Percentiles rank a stretch among this genome's conserved stretches.
Conservation (phyloP, 805 yeast species). For the Candida koratica region DNA sequence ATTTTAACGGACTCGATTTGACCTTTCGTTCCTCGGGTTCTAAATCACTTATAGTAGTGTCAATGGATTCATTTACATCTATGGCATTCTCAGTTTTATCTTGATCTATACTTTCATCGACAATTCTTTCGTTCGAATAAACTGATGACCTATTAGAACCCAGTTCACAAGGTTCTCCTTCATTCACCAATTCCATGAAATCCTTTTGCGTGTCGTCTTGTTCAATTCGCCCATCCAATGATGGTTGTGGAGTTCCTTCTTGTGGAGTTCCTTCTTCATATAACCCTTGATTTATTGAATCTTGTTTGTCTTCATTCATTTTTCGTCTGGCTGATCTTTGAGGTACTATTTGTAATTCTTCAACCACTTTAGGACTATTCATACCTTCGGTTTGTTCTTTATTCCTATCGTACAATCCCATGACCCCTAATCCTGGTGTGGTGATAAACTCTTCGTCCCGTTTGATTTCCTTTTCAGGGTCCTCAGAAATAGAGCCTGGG, state of each 20-base stretch:
- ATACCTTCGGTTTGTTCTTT: background rate
- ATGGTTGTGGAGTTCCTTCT: background rate
- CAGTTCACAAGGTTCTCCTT: slow-evolving; percentile 5
- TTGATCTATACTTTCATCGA: background rate
- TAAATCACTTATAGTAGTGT: slow-evolving; percentile 6
- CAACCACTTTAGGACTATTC: background rate
- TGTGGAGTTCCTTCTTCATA: too few relatives aligned
- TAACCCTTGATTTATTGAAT: background rate
- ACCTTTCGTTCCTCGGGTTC: slow-evolving; percentile 5
- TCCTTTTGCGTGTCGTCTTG: background rate
- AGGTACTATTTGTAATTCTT: slow-evolving; percentile 16
- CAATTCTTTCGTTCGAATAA: slow-evolving; percentile 17
- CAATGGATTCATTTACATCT: slow-evolving; percentile 7
- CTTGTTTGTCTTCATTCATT: slow-evolving; percentile 4
- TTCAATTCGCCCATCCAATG: background rate
- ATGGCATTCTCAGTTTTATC: slow-evolving; percentile 3
- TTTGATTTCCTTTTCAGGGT: background rate
- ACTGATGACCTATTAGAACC: slow-evolving; percentile 18
- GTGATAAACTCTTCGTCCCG: background rate
- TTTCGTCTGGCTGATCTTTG: slow-evolving; percentile 26
- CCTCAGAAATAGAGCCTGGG: background rate
- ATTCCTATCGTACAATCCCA: background rate
- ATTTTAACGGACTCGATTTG: slow-evolving; percentile 4
- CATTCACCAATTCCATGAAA: background rate
- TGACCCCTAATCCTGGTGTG: background rate